phyloP scores from a whole-genome alignment of 148 eudicot species.

The Drosera capensis region DNA sequence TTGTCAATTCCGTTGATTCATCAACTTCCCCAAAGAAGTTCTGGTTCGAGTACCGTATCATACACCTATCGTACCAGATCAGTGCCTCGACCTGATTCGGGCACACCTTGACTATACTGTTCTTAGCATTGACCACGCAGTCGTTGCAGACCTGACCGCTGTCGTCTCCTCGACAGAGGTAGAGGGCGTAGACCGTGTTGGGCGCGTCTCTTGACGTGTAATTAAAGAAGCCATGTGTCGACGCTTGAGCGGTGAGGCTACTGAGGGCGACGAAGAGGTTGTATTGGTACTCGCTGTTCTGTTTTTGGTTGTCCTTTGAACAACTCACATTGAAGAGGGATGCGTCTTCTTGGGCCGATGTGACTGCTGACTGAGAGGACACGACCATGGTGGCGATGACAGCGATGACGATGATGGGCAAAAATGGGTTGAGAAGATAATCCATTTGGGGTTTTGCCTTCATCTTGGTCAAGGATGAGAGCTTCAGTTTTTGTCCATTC shows the following conservation, averaged over 20 bases:
- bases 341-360: too few species aligned
- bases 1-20: background rate
- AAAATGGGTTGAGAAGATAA: too few species aligned
- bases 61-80: constrained; percentile 9
- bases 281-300: constrained; percentile 2
- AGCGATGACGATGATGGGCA: too few species aligned
- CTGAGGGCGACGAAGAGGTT: constrained; percentile 5
- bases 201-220: constrained; percentile 1
- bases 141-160: background rate
- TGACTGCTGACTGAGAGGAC: too few species aligned
- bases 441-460: too few species aligned
- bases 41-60: background rate
- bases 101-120: constrained; percentile 1
- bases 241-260: background rate
- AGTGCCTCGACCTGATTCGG: constrained; percentile 3
- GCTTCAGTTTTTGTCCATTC: too few species aligned
- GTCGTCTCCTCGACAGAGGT: constrained; percentile 14
- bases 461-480: too few species aligned
- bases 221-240: constrained; percentile 3
- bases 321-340: too few species aligned
- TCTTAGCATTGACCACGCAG: constrained; percentile 4
- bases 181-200: constrained; percentile 10
- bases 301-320: too few species aligned
- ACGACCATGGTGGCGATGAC: too few species aligned
- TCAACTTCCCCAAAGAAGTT: background rate